Conservation (phyloP, 208 protist species). For the Herpetomonas muscarum region DNA sequence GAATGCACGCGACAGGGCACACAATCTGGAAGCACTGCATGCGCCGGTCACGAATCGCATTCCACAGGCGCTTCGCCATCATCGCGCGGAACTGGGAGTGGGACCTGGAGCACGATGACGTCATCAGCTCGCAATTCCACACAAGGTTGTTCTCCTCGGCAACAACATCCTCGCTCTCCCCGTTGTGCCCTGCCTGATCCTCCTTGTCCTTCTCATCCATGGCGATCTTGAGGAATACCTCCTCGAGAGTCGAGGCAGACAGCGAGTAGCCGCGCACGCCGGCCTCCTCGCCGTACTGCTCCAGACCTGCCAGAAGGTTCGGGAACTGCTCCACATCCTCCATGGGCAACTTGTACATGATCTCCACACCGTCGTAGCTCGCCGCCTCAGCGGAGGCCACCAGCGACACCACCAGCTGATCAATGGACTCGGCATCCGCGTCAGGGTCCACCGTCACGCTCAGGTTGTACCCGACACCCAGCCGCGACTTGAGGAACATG, state of each 20-base stretch:
- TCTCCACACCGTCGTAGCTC: constrained; percentile 13
- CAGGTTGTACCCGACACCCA: constrained; percentile 39
- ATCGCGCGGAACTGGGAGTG: constrained; percentile 21
- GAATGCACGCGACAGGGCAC: constrained; percentile 34
- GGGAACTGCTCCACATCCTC: constrained; percentile 11
- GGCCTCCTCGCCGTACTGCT: constrained; percentile 13
- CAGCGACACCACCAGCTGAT: constrained; percentile 10
- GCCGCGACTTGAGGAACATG: constrained; percentile 37
- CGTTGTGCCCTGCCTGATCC: not conserved
- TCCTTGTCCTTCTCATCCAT: constrained; percentile 5
- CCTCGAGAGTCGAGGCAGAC: constrained; percentile 47
- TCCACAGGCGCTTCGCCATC: constrained; percentile 34
- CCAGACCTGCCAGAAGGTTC: constrained; percentile 16
- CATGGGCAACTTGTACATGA: constrained; percentile 25
- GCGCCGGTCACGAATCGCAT: constrained; percentile 26
- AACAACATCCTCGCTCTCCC: not conserved
- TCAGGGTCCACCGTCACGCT: constrained; percentile 12
- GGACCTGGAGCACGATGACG: not conserved
- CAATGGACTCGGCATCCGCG: constrained; percentile 13
- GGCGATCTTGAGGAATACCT: constrained; percentile 52
- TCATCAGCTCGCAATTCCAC: constrained; percentile 19
- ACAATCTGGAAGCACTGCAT: constrained; percentile 37
- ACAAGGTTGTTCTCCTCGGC: constrained; percentile 17
- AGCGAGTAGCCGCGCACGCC: constrained; percentile 29
- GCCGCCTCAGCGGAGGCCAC: constrained; percentile 12